Percentiles rank a stretch among this genome's conserved stretches.
phyloP scores from a whole-genome alignment of 2,329 filamentous ascomycete species.

The Oidium heveae region DNA sequence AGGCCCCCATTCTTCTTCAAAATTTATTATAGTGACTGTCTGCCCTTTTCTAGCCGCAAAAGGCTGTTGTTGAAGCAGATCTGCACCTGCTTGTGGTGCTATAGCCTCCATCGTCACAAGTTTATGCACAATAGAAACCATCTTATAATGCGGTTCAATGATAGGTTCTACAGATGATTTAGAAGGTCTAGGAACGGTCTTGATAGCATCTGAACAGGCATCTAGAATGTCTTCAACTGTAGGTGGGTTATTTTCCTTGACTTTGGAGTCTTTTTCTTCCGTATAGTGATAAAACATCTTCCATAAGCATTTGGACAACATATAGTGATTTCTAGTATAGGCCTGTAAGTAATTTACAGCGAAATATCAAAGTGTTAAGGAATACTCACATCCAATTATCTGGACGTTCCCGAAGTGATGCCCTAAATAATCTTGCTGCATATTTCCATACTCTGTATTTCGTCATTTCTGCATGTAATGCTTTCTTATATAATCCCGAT shows the following conservation, averaged over 20 bases:
- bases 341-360: slow-evolving; percentile 7
- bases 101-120: slow-evolving; percentile 20
- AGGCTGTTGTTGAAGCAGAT: slow-evolving; percentile 14
- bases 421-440: slow-evolving; percentile 32
- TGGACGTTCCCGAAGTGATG: slow-evolving; percentile 30
- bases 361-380: neutral
- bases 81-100: slow-evolving; percentile 11
- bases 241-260: slow-evolving; percentile 11
- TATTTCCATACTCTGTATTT: slow-evolving; percentile 38
- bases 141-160: slow-evolving; percentile 49
- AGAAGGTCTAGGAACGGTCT: slow-evolving; percentile 31
- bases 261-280: slow-evolving; percentile 15
- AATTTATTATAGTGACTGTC: slow-evolving; percentile 8
- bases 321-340: slow-evolving; percentile 30
- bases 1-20: slow-evolving; percentile 26
- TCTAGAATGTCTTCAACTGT: slow-evolving; percentile 24
- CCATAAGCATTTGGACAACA: slow-evolving; percentile 46
- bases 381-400: slow-evolving; percentile 33
- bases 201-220: slow-evolving; percentile 31
- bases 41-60: slow-evolving; percentile 11
- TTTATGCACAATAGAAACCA: slow-evolving; percentile 41
- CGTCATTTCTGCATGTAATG: slow-evolving; percentile 30
- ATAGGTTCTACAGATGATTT: slow-evolving; percentile 36
- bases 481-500: slow-evolving; percentile 28
- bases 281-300: slow-evolving; percentile 35